Conservation (phyloP, 306 rosid genomes). For the Acacia crassicarpa region DNA sequence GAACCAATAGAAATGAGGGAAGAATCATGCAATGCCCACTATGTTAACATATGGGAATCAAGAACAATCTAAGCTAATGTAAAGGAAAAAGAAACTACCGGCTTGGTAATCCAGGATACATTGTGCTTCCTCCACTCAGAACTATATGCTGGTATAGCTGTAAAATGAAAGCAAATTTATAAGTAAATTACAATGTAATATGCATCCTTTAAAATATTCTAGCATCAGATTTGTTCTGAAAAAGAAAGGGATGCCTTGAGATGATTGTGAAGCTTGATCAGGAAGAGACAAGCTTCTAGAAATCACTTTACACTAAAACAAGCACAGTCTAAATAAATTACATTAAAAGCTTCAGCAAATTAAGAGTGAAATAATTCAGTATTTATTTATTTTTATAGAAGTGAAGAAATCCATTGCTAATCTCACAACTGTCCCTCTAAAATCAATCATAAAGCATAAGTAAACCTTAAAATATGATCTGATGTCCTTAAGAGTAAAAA, state of each 20-base stretch:
- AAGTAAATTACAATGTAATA: neutral
- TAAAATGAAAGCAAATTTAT: slow-evolving; percentile 33
- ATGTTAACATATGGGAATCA: neutral
- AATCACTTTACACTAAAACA: neutral
- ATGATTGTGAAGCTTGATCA: neutral
- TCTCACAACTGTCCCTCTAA: slow-evolving; percentile 14
- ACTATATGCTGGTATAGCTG: slow-evolving; percentile 99
- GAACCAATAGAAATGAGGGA: slow-evolving; percentile 19
- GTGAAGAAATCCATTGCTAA: neutral
- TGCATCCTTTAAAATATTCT: neutral
- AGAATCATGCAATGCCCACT: slow-evolving; percentile 17
- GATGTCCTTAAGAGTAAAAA: neutral
- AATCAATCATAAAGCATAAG: slow-evolving; percentile 8
- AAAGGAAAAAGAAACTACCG: slow-evolving; percentile 60
- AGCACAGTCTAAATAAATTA: neutral
- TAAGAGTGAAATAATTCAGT: neutral
- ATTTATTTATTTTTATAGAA: neutral
- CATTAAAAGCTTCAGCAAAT: neutral
- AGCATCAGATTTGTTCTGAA: neutral
- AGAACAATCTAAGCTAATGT: slow-evolving; percentile 29
- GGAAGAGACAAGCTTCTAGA: neutral
- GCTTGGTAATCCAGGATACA: slow-evolving; percentile 99
- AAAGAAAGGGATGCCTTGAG: neutral
- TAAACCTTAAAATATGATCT: slow-evolving; percentile 1
- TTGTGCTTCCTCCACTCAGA: slow-evolving; percentile 99